Conservation (phyloP, 1,139 yeast species). For the Hansenula sp. region DNA sequence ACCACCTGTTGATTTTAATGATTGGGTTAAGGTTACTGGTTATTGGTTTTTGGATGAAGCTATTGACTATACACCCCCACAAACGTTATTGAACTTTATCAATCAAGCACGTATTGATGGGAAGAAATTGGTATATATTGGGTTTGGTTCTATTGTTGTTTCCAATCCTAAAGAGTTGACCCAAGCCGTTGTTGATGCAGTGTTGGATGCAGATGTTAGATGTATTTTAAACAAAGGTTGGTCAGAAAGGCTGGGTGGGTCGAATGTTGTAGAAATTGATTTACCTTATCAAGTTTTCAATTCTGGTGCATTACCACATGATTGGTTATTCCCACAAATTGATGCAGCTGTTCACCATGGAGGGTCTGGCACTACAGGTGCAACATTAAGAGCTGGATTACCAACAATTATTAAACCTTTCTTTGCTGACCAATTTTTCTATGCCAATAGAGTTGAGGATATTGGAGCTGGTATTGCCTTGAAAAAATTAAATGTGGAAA, state of each 20-base stretch:
- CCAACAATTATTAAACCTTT: conserved; percentile 93
- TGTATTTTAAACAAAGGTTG: conserved; percentile 93
- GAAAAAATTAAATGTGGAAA: conserved; percentile 60
- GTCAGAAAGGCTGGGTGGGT: conserved; percentile 66
- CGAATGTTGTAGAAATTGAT: conserved; percentile 44
- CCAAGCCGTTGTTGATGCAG: conserved; percentile 74
- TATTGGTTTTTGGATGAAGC: conserved; percentile 91
- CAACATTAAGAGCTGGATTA: conserved; percentile 76
- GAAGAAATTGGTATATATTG: conserved; percentile 81
- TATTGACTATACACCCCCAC: conserved; percentile 57
- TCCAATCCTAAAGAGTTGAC: conserved; percentile 77
- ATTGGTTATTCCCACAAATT: conserved; percentile 84
- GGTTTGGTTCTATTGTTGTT: conserved; percentile 95
- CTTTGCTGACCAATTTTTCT: conserved; percentile 94
- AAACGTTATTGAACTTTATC: conserved; percentile 57
- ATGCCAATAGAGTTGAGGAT: conserved; percentile 83
- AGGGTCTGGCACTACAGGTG: conserved; percentile 97
- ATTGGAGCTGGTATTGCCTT: conserved; percentile 82
- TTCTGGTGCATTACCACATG: conserved; percentile 81
- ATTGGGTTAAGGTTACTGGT: conserved; percentile 93
- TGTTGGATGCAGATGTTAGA: conserved; percentile 70
- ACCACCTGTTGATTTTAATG: conserved; percentile 90
- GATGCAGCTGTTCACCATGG: conserved; percentile 98
- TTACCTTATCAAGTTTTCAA: conserved; percentile 70
- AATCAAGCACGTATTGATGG: conserved; percentile 53